phyloP scores from a whole-genome alignment of 306 rosid species.

The Gastrolobium villosum region DNA sequence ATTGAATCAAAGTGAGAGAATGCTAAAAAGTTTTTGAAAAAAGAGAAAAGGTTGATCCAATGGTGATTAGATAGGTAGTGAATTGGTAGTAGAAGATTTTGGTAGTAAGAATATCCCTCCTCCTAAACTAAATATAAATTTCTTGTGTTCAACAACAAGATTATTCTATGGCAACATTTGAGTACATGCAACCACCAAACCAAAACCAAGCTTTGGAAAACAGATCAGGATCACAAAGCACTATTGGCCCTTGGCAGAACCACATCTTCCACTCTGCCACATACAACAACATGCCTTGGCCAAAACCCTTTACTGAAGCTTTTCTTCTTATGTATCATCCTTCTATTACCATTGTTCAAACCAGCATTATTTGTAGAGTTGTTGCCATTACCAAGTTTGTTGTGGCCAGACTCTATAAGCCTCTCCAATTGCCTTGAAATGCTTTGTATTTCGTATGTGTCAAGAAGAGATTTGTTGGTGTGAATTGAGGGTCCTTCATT shows the following conservation, averaged over 20 bases:
- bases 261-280: slow-evolving; percentile 58
- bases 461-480: slow-evolving; percentile 63
- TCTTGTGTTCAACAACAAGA: background rate
- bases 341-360: background rate
- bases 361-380: background rate
- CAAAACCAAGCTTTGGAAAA: slow-evolving; percentile 11
- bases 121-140: background rate
- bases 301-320: slow-evolving; percentile 49
- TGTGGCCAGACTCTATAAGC: slow-evolving; percentile 52
- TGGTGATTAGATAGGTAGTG: too few relatives aligned
- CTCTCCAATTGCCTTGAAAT: slow-evolving; percentile 61
- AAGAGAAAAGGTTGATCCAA: too few relatives aligned
- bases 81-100: too few relatives aligned
- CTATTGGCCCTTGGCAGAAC: slow-evolving; percentile 44
- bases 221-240: slow-evolving; percentile 25
- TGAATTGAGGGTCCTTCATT: slow-evolving; percentile 1
- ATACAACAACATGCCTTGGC: slow-evolving; percentile 49
- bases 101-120: too few relatives aligned
- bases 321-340: slow-evolving; percentile 36
- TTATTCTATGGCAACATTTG: background rate
- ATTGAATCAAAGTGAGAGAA: too few relatives aligned
- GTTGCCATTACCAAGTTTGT: background rate
- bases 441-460: slow-evolving; percentile 66
- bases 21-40: too few relatives aligned
- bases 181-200: slow-evolving; percentile 21